Evolutionary conservation across 1,284 basidiomycete species (phyloP), one percentile per base, ranked within the genome.

Genomic region (Trametes pubescens): DNA sequence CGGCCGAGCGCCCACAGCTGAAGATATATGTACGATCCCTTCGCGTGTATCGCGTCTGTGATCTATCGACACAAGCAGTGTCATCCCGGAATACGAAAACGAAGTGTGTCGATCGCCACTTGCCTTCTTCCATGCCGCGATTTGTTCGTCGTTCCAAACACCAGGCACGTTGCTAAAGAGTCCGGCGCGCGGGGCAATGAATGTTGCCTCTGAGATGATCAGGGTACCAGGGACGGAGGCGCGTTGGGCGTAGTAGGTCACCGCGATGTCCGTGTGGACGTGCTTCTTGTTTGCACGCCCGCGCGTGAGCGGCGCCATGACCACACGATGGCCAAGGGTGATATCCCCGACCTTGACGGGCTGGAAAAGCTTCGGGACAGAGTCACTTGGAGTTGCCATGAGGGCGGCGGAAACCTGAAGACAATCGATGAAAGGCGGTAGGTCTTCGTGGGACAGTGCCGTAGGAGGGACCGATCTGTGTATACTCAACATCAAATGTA

Each of bases 1-100:
- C 82, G 77, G 1, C 82, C 84, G 37, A 81, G 69, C 0, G 82
- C 80, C 82, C 82, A 84, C 0, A 85, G 73, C 67, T 87, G 84
- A 9, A 76, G 21, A 71, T 75, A 83, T 62, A 86, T 80, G 68
- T 73, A 75, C 0, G 78, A 81, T 1, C 76, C 80, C 59, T 70
- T 74, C 37, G 64, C 72, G 60, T 76, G 74, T 0, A 75, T 69
- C 0, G 70, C 70, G 37, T 65, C 59, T 26, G 53, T 51, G 24
- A 65, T 13, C 63, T 59, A 65, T 8, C 9, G 48, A 53, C 43
- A 18, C 18, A 10, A 29, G 22, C 29, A 49, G 37, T 3, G 16
- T 26, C 46, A 56, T 2, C 14, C 26, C 14, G 26, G 26, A 26
- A 8, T 1, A 49, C 16, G 6, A 49, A 11, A 11, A 14, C 4